Evolutionary conservation across 2,329 filamentous ascomycete species (phyloP), one percentile per base, ranked within the genome.

Genomic region (Clarireedia paspali): DNA sequence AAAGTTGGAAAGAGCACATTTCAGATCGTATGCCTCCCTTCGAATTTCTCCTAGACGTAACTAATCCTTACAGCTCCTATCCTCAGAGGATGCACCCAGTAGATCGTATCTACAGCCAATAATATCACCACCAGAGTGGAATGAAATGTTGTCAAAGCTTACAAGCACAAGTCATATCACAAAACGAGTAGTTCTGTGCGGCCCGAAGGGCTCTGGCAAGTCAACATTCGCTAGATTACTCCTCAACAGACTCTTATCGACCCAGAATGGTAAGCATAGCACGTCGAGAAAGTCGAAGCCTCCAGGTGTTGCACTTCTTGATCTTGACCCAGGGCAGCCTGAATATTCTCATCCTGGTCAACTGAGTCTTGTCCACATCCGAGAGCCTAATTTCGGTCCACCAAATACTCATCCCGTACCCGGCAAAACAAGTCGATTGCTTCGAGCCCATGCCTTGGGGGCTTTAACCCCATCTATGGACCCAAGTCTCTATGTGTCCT

Each of bases 251-350:
- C 71, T 89, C 7, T 70, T 89, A 64, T 64, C 63, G 55, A 40
- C n/a, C 24, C 27, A 36, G 15, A 47, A 54, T 34, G 51, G 46
- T 12, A 26, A 10, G 3, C n/a, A 17, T 15, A 24, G 15, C 15
- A 38, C 38, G 30, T 36, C 23, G 7, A 34, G 39, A 9, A 47
- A 47, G 34, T 57, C 7, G 60, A 44, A 30, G 15, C 58, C 59
- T 55, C 59, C 63, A 62, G 68, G 65, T 20, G 70, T 50, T 73
- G 86, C 26, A 77, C 76, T 54, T 73, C 75, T 94, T 6, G 89
- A 94, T 63, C 75, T 92, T 9, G 88, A 94, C 66, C 86, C 87
- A 0, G 85, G 84, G 0, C 88, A 91, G 64, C 87, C 88, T 2
- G 88, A 91, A 66, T 91, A 87, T 67, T 81, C 80, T 0, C 77